Percentiles rank a stretch among this genome's conserved stretches.
These are phyloP conservation scores for Penicillium steckii DNA, from an alignment of 495 filamentous ascomycete species.

Conservation along the genomic window DNA sequence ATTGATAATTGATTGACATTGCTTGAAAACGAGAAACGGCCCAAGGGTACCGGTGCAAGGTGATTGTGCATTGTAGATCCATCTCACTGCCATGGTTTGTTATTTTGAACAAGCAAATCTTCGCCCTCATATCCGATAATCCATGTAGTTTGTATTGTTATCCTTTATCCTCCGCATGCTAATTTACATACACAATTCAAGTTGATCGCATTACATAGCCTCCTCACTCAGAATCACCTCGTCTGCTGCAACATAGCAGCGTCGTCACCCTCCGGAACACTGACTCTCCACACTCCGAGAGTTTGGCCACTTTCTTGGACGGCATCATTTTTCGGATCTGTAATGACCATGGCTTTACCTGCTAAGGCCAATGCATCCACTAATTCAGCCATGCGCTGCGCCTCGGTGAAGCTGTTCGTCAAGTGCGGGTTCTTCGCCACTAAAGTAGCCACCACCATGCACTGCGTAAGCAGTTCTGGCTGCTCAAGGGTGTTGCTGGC, in stretches of 20 bases:
- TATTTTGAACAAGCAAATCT: background rate
- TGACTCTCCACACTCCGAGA: slow-evolving; percentile 49
- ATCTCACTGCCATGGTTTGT: slow-evolving; percentile 1
- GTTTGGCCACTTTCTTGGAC: slow-evolving; percentile 38
- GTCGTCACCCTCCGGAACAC: slow-evolving; percentile 29
- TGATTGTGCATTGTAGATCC: background rate
- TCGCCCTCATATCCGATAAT: background rate
- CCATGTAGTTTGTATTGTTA: slow-evolving; percentile 5
- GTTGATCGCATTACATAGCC: slow-evolving; percentile 11
- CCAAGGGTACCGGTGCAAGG: background rate
- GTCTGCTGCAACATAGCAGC: slow-evolving; percentile 12
- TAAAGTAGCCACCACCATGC: slow-evolving; percentile 72
- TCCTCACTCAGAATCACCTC: slow-evolving; percentile 7
- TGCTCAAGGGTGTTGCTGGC: slow-evolving; percentile 59
- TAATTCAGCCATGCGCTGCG: slow-evolving; percentile 73
- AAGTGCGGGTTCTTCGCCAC: slow-evolving; percentile 65
- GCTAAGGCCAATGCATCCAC: slow-evolving; percentile 69
- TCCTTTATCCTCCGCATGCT: slow-evolving; percentile 10
- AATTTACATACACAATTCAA: slow-evolving; percentile 29
- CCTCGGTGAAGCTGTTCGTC: slow-evolving; percentile 60
- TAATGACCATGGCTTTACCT: slow-evolving; percentile 70
- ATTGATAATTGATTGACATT: slow-evolving; percentile 8
- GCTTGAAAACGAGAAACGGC: background rate
- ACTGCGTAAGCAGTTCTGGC: slow-evolving; percentile 64
- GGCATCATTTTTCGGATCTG: slow-evolving; percentile 32